Base-by-base conservation (phyloP, 2,329 filamentous ascomycete genomes). In the Ophiostoma triangulosporum region DNA sequence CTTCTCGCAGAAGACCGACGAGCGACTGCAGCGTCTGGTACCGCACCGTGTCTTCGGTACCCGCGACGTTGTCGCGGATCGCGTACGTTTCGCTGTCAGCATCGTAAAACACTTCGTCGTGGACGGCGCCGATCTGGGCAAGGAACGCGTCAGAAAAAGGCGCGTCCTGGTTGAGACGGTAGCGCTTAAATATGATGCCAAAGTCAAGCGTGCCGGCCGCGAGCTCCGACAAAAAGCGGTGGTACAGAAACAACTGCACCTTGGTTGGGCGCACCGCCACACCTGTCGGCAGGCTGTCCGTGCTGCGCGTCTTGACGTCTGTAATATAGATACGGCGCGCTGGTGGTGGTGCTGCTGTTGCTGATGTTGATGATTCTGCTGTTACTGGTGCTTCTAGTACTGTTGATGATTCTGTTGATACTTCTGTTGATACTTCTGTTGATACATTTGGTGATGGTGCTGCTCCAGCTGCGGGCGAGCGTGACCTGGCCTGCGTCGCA, bases 201-300 rank as follows among this genome's bases (percentile, higher is more conserved):
- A 88, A 86, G 54, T 88, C 78, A 0, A 95, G 74, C 7, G 76
- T 75, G 50, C 83, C 83, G 0, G 79, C 75, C 0, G 84, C 86
- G 61, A 97, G 80, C 3, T 82, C 76, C 9, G 82, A 80, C n/a
- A 98, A 73, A 52, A 97, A 81, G 26, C 83, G 82, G 59, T 91
- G 89, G 64, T 97, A 98, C 0, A 97, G 72, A 67, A 94, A 89
- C 0, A 97, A 73, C 64, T 98, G 93, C 56, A 96, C 83, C 60
- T 84, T 80, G 0, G 89, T 87, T 0, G 88, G 87, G 11, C 85
- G 78, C 45, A 88, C 74, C 0, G 82, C 78, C 1, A 79, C 71
- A 22, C 80, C 78, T 1, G 77, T 73, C 1, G 89, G 87, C 2
- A 87, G 64, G 3, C 74, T 76, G n/a, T 69, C 71, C 4, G 76